Evolutionary conservation across 2,329 filamentous ascomycete genomes (phyloP).

Genomic region (Cucurbitaria berberidis): DNA sequence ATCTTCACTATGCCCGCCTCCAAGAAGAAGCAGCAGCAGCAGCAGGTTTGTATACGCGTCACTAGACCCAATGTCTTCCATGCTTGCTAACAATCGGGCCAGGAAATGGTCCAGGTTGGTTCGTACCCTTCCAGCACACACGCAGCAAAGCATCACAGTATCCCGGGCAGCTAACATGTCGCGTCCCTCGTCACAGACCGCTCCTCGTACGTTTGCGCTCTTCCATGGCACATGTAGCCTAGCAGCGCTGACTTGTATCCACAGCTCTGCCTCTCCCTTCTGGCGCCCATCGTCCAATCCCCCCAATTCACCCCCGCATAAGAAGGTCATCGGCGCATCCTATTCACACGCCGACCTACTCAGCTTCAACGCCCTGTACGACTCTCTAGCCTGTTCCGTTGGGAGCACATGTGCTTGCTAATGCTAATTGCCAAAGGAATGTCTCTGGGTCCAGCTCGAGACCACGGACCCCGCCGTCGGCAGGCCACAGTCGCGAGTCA

Average conservation of each 20-base stretch:
- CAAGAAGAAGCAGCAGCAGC: constrained; percentile 58
- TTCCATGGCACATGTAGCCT: background rate
- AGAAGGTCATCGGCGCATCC: constrained; percentile 85
- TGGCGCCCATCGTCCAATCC: constrained; percentile 68
- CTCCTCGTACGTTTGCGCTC: constrained; percentile 42
- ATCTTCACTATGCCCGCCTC: constrained; percentile 49
- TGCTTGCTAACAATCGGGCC: constrained; percentile 36
- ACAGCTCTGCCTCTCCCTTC: constrained; percentile 84
- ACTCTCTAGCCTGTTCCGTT: constrained; percentile 21
- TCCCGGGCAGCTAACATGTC: constrained; percentile 47
- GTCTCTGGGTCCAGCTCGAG: constrained; percentile 67
- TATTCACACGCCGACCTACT: constrained; percentile 97
- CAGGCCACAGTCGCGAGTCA: constrained; percentile 65
- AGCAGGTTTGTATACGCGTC: constrained; percentile 44
- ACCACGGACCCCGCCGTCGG: constrained; percentile 74
- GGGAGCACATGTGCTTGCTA: constrained; percentile 17
- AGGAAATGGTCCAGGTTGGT: constrained; percentile 99
- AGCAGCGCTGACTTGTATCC: constrained; percentile 30
- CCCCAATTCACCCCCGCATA: constrained; percentile 57
- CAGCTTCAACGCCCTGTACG: constrained; percentile 80
- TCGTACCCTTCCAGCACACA: constrained; percentile 56
- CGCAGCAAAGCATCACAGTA: constrained; percentile 34
- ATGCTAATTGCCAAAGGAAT: constrained; percentile 56
- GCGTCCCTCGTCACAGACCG: constrained; percentile 39
- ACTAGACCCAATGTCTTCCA: background rate